Conservation (phyloP, 495 filamentous ascomycete species). For the Penicillium bovifimosum region DNA sequence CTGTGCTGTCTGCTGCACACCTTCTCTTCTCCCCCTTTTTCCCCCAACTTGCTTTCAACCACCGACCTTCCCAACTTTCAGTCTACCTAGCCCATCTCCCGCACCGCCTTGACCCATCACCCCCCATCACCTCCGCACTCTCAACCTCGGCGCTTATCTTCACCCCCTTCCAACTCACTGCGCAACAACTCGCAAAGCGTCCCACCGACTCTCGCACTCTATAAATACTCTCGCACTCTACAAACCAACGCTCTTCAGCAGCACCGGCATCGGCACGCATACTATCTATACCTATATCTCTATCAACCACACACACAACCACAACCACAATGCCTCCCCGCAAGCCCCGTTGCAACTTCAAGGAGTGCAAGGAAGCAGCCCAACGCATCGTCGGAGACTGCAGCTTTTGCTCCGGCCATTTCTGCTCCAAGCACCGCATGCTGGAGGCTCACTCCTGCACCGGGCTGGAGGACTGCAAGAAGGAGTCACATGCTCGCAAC, state of each 20-base stretch:
- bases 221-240: no score
- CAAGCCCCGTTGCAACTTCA: conserved; percentile 82
- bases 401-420: conserved; percentile 87
- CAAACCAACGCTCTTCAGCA: no score
- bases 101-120: no score
- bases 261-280: no score
- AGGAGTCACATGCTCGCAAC: conserved; percentile 88
- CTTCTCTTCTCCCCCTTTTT: conserved; percentile 15
- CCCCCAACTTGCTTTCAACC: conserved; percentile 32
- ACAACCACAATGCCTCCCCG: conserved; percentile 54
- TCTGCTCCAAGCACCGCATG: conserved; percentile 89
- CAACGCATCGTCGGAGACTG: conserved; percentile 95
- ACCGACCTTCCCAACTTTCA: conserved; percentile 28
- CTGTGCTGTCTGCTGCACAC: neutral
- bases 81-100: neutral
- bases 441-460: conserved; percentile 89
- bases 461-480: conserved; percentile 96
- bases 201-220: neutral
- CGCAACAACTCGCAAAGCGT: neutral
- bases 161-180: neutral
- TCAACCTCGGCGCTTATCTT: conserved; percentile 17
- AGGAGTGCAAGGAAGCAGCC: conserved; percentile 77
- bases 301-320: conserved; percentile 4
- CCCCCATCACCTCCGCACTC: conserved; percentile 21
- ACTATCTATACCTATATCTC: neutral